A percentile compares a stretch with the other conserved stretches of the same genome.
phyloP scores from a whole-genome alignment of 2,329 filamentous ascomycete species.

The Alternaria sp. region DNA sequence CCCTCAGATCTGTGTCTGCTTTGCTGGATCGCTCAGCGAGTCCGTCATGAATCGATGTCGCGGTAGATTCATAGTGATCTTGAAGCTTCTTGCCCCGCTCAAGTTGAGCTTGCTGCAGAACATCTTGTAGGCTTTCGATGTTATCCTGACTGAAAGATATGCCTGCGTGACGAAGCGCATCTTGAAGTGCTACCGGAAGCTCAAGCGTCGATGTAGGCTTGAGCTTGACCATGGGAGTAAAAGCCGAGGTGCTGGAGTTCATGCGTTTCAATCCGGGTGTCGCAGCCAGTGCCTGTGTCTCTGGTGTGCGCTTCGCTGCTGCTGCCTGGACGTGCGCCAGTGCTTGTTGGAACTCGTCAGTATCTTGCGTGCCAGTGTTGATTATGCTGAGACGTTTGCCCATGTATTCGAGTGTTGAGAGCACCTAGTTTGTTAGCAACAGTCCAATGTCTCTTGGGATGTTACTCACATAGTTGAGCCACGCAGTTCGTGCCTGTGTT shows the following conservation, averaged over 20 bases:
- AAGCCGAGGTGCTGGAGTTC: slow-evolving; percentile 36
- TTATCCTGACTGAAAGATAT: slow-evolving; percentile 43
- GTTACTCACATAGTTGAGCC: slow-evolving; percentile 54
- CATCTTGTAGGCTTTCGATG: slow-evolving; percentile 34
- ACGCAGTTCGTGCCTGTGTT: slow-evolving; percentile 48
- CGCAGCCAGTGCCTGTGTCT: slow-evolving; percentile 21
- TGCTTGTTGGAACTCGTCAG: slow-evolving; percentile 44
- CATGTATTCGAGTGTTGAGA: slow-evolving; percentile 55
- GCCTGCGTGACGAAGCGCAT: slow-evolving; percentile 46
- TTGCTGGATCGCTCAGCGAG: slow-evolving; percentile 49
- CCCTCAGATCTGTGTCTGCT: slow-evolving; percentile 50
- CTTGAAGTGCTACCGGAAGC: slow-evolving; percentile 44
- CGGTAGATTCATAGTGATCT: slow-evolving; percentile 46
- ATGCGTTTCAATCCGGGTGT: slow-evolving; percentile 33
- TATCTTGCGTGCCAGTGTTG: slow-evolving; percentile 31
- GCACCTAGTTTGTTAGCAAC: slow-evolving; percentile 38
- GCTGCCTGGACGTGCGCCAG: slow-evolving; percentile 39
- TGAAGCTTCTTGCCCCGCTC: slow-evolving; percentile 49
- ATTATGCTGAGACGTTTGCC: slow-evolving; percentile 45
- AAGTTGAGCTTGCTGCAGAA: slow-evolving; percentile 37
- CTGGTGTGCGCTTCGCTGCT: slow-evolving; percentile 37
- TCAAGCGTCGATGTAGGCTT: slow-evolving; percentile 39
- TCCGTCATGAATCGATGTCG: slow-evolving; percentile 42
- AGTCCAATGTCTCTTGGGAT: no score
- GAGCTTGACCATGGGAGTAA: slow-evolving; percentile 42